Conservation (phyloP, 257 asterid species). For the Lithospermum erythrorhizon region DNA sequence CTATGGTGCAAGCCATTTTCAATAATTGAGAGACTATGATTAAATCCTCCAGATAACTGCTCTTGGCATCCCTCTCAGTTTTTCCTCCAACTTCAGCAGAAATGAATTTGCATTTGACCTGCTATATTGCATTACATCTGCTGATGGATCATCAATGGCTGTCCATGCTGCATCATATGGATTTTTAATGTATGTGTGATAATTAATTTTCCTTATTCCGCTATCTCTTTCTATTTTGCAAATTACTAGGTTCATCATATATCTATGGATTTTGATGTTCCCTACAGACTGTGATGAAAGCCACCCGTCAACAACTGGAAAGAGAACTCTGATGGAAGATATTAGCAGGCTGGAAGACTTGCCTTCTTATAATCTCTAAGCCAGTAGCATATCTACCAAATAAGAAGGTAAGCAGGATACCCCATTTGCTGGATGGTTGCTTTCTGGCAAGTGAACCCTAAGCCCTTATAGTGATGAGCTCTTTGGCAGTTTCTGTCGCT, state of each 20-base stretch:
- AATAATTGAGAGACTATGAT: background rate
- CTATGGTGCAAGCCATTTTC: background rate
- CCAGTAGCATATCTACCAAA: conserved; percentile 23
- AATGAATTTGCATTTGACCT: conserved; percentile 90
- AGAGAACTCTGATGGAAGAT: conserved; percentile 81
- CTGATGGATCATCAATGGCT: conserved; percentile 98
- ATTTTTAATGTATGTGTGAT: conserved; percentile 61
- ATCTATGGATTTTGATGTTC: background rate
- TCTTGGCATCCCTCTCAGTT: background rate
- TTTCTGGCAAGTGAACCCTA: conserved; percentile 7
- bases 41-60: background rate
- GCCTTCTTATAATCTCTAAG: conserved; percentile 78
- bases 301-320: conserved; percentile 93
- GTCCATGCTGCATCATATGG: conserved; percentile 99
- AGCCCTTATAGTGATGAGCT: conserved; percentile 10
- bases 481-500: background rate
- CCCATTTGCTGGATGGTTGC: background rate
- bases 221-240: background rate
- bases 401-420: conserved; percentile 11
- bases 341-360: conserved; percentile 66
- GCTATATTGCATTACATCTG: conserved; percentile 86
- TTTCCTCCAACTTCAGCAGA: conserved; percentile 32
- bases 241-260: no score
- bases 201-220: background rate
- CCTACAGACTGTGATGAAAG: conserved; percentile 85